These are phyloP conservation scores for Gracilariopsis chorda DNA, from an alignment of 23 red algal species.

Conservation along the genomic window DNA sequence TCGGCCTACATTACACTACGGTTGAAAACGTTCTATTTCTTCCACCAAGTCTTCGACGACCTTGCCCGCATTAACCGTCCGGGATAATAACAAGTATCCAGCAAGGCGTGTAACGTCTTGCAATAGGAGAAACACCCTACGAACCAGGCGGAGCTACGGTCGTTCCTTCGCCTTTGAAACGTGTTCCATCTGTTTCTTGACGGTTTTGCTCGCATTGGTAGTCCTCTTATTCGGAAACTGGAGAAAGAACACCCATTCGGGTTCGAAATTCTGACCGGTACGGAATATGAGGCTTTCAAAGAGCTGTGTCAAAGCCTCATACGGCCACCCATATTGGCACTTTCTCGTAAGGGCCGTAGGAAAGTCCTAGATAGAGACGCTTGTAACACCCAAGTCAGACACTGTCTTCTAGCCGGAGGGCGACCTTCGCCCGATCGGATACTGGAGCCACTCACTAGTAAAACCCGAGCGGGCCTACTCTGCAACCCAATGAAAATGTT, in stretches of 20 bases:
- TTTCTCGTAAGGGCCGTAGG: too few relatives aligned
- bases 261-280: too few relatives aligned
- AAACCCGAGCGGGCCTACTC: too few relatives aligned
- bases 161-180: background rate
- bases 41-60: background rate
- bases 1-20: background rate
- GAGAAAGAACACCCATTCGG: too few relatives aligned
- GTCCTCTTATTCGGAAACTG: background rate
- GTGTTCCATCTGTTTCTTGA: background rate
- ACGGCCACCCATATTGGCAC: background rate
- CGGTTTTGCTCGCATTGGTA: background rate
- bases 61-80: background rate
- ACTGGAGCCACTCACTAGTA: too few relatives aligned
- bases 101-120: background rate
- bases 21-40: background rate
- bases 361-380: too few relatives aligned
- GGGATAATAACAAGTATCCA: background rate
- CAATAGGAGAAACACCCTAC: background rate
- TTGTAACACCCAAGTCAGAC: too few relatives aligned
- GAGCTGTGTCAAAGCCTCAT: background rate
- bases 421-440: too few relatives aligned
- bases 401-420: too few relatives aligned
- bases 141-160: background rate
- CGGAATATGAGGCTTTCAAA: background rate
- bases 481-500: too few relatives aligned